Percentiles rank a stretch among this genome's conserved stretches.
Conservation (phyloP, 176 grass and related monocot species). For the Triticum dicoccoides region DNA sequence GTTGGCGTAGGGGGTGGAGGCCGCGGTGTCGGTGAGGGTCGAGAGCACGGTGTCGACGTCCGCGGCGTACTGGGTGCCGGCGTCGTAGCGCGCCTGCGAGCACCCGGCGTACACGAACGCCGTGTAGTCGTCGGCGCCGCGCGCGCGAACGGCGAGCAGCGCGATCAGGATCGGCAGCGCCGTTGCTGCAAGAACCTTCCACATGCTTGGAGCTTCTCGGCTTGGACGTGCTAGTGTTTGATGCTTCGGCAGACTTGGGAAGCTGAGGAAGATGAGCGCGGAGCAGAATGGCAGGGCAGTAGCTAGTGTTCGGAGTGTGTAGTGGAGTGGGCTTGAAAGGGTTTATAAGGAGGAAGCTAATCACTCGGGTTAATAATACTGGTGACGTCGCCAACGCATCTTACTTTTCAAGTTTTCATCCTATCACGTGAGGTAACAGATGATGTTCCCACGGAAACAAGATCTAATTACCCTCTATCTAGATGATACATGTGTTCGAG, state of each 20-base stretch:
- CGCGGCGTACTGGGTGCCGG: constrained; percentile 57
- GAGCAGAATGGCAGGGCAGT: no score
- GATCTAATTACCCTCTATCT: no score
- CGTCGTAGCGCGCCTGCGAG: constrained; percentile 59
- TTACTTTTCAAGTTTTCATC: no score
- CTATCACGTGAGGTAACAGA: no score
- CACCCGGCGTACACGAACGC: constrained; percentile 84
- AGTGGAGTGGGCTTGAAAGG: constrained; percentile 15
- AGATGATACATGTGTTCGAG: no score
- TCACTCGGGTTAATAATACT: not conserved
- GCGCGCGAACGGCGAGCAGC: constrained; percentile 1
- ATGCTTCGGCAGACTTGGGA: not conserved
- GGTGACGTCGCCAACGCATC: no score
- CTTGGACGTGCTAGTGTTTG: not conserved
- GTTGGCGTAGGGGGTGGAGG: constrained; percentile 47
- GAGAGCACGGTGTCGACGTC: constrained; percentile 51
- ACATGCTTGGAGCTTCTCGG: constrained; percentile 32
- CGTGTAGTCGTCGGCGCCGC: constrained; percentile 56
- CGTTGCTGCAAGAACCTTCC: not conserved
- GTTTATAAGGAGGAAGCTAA: not conserved
- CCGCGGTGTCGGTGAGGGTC: constrained; percentile 47
- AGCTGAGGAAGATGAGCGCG: not conserved
- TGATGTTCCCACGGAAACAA: no score
- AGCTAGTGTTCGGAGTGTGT: not conserved
- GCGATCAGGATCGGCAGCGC: not conserved